Percentiles rank a stretch among this genome's conserved stretches.
These are phyloP conservation scores for Coccomyxa sp. DNA, from an alignment of 139 green algal species.

Conservation along the genomic window DNA sequence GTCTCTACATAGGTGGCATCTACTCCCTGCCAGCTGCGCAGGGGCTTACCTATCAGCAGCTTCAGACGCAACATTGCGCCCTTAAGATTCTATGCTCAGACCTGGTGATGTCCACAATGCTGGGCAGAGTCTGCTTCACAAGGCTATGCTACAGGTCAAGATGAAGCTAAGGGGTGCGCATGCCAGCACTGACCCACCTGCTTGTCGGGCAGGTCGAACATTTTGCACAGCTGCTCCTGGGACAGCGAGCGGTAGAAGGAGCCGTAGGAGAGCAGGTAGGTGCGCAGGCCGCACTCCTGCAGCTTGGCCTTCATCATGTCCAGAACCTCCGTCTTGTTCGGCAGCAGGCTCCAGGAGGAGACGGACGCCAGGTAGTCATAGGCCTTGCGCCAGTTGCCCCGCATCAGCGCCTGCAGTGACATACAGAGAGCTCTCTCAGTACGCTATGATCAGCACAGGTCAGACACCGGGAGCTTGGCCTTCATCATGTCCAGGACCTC, in stretches of 20 bases:
- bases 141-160: background rate
- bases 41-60: too few species aligned
- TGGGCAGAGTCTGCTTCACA: too few species aligned
- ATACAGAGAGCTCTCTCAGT: background rate
- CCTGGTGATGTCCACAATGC: too few species aligned
- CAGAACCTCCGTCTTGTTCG: slow-evolving; percentile 64
- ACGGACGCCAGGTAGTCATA: slow-evolving; percentile 62
- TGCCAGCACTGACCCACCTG: slow-evolving; percentile 27
- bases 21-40: too few species aligned
- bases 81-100: too few species aligned
- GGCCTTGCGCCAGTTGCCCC: slow-evolving; percentile 81
- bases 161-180: background rate
- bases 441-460: slow-evolving; percentile 45
- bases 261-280: slow-evolving; percentile 89
- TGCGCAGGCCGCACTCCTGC: slow-evolving; percentile 86
- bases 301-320: slow-evolving; percentile 74
- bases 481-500: slow-evolving; percentile 75
- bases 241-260: slow-evolving; percentile 82
- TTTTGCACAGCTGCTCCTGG: slow-evolving; percentile 78
- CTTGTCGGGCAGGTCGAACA: slow-evolving; percentile 86
- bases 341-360: slow-evolving; percentile 76
- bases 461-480: slow-evolving; percentile 80
- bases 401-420: slow-evolving; percentile 47
- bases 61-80: too few species aligned
- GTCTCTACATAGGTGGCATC: too few species aligned